These are phyloP conservation scores for Cystobasidium pallidum DNA, from an alignment of 1,284 basidiomycete species.

Conservation along the genomic window DNA sequence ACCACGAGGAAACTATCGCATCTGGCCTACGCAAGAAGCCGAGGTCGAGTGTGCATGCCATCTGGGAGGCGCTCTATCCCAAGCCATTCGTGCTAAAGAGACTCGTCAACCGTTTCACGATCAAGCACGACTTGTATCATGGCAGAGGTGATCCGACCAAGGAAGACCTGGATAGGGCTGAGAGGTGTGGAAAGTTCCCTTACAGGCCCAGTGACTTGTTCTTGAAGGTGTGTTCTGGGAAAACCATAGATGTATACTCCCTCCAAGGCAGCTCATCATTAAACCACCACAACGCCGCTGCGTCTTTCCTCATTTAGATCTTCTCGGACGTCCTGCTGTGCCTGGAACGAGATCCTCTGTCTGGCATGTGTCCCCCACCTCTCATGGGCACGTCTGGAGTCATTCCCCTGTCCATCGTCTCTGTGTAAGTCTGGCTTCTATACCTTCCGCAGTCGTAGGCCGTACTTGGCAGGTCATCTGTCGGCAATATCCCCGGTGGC, in stretches of 20 bases:
- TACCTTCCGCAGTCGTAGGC: neutral
- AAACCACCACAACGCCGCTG: neutral
- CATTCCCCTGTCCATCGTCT: constrained; percentile 62
- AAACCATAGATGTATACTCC: too few relatives aligned
- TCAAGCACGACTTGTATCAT: constrained; percentile 53
- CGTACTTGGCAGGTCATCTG: neutral
- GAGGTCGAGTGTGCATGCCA: constrained; percentile 11
- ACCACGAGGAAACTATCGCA: constrained; percentile 22
- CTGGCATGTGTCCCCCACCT: constrained; percentile 62
- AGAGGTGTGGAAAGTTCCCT: constrained; percentile 58
- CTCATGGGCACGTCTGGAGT: constrained; percentile 64
- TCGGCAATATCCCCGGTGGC: neutral
- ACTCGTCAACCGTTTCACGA: constrained; percentile 50
- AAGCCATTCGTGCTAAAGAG: constrained; percentile 50
- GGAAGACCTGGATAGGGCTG: constrained; percentile 58
- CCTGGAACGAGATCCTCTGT: constrained; percentile 62
- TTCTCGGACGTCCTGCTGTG: constrained; percentile 63
- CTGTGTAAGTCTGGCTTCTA: constrained; percentile 55
- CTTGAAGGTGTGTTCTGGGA: constrained; percentile 56
- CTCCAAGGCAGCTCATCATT: neutral
- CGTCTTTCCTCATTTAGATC: constrained; percentile 57
- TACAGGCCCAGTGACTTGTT: constrained; percentile 60
- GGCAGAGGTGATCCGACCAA: constrained; percentile 48
- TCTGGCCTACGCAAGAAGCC: constrained; percentile 18
- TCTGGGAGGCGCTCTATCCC: constrained; percentile 49